Evolutionary conservation across 371 early-diverging fungal genomes (phyloP).

Genomic region (Mortierella sp.): DNA sequence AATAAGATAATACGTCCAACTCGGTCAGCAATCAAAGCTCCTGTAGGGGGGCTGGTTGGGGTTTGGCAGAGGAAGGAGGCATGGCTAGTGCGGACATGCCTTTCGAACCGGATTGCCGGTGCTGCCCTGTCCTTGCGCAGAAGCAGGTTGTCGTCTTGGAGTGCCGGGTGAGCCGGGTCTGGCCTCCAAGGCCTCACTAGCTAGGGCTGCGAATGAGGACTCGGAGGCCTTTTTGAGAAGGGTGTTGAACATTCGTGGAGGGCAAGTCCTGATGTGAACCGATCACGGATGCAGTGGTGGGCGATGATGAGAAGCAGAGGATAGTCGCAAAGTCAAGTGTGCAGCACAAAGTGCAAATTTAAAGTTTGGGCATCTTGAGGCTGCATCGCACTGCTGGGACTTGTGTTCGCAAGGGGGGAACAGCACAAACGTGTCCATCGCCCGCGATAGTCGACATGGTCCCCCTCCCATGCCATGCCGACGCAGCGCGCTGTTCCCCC

Average conservation of each 20-base stretch:
- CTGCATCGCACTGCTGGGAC: no score
- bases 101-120: constrained; percentile 30
- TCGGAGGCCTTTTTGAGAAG: constrained; percentile 54
- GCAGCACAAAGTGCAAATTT: no score
- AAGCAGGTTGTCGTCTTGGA: constrained; percentile 30
- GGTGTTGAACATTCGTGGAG: constrained; percentile 44
- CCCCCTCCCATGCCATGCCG: no score
- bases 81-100: constrained; percentile 18
- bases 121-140: constrained; percentile 35
- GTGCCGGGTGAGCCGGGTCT: constrained; percentile 45
- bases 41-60: no score
- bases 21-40: neutral
- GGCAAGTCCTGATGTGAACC: constrained; percentile 3
- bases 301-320: no score
- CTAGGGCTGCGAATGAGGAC: constrained; percentile 45
- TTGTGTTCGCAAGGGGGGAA: no score
- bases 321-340: no score
- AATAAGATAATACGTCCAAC: neutral
- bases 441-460: no score
- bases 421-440: no score
- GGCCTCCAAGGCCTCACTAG: constrained; percentile 47
- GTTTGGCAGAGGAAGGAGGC: neutral
- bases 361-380: no score
- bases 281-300: neutral
- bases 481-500: no score